Evolutionary conservation across 2,329 filamentous ascomycete genomes (phyloP), one percentile per base, ranked within the genome.

Genomic region (Sporothrix mexicana): DNA sequence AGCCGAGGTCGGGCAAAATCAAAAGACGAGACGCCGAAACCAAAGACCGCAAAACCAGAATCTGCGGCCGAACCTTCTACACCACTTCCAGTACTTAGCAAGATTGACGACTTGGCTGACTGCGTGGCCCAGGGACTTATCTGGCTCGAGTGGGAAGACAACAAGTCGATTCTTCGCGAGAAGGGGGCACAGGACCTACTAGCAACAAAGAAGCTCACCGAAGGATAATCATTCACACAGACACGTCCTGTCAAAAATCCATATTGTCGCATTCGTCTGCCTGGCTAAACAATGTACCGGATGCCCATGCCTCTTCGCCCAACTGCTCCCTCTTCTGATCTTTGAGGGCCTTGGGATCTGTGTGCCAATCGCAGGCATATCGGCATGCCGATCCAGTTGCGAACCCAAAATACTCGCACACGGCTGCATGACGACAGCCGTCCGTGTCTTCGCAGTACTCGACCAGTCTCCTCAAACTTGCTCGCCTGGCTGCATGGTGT

Each of bases 101-200:
- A 96, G 80, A 80, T 95, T 70, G 93, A 97, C 80, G 93, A 97
- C 82, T 81, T 97, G 68, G 92, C 93, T 0, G 93, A 97, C 82
- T 92, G 91, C 79, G 82, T 96, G 36, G 79, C 96, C 71, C 93
- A 97, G 80, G 93, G 90, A 1, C 85, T 93, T 73, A 90, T 92
- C 2, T 95, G 92, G 90, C 80, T 93, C 51, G 85, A 90, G 74
- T 97, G 93, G 93, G 88, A 94, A 78, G 82, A 85, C 76, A 92
- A 92, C 76, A 82, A 81, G 74, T 78, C 78, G 36, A 75, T 75
- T 13, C 77, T 84, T 0, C 72, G 79, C 3, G 74, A 76, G 13
- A 70, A 79, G 43, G 80, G 82, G 13, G 79, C 79, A 41, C 77
- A 81, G 53, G 72, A 73, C 1, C 30, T 76, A 13, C 57, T 73